Percentiles rank a stretch among this genome's conserved stretches.
These are phyloP conservation scores for Hypoxylon lenormandii DNA, from an alignment of 495 filamentous ascomycete species.

Conservation along the genomic window DNA sequence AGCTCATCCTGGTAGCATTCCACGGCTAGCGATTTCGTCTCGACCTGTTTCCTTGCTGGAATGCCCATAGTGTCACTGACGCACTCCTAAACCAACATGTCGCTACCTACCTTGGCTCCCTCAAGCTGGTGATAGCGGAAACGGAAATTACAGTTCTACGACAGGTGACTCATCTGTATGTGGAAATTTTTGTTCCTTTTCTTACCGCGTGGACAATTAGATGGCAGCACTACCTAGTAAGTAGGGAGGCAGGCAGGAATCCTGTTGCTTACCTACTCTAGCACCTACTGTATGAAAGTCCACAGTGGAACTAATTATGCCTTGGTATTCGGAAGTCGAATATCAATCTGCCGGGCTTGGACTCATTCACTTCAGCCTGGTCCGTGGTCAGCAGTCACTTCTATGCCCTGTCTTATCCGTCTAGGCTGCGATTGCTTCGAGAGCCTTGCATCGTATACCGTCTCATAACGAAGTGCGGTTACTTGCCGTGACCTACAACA, in stretches of 20 bases:
- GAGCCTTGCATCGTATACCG: slow-evolving; percentile 13
- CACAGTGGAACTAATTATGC: slow-evolving; percentile 3
- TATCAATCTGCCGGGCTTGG: slow-evolving; percentile 14
- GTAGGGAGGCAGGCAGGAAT: slow-evolving; percentile 18
- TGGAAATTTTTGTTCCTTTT: not conserved
- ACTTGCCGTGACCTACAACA: slow-evolving; percentile 8
- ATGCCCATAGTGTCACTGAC: slow-evolving; percentile 44
- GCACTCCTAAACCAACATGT: slow-evolving; percentile 38
- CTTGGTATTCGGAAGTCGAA: slow-evolving; percentile 19
- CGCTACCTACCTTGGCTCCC: slow-evolving; percentile 12
- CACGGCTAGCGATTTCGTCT: slow-evolving; percentile 13
- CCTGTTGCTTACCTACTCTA: slow-evolving; percentile 12
- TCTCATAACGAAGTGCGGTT: slow-evolving; percentile 15
- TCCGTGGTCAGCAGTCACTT: slow-evolving; percentile 5
- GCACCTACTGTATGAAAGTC: slow-evolving; percentile 5
- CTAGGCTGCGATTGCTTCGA: slow-evolving; percentile 1
- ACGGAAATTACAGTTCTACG: slow-evolving; percentile 40
- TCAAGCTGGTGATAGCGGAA: slow-evolving; percentile 21
- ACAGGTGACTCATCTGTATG: slow-evolving; percentile 35
- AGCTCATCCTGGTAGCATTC: slow-evolving; percentile 35
- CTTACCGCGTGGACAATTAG: slow-evolving; percentile 8
- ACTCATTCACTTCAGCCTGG: slow-evolving; percentile 9
- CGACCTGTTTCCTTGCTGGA: slow-evolving; percentile 26
- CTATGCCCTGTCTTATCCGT: slow-evolving; percentile 4
- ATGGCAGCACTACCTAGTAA: not conserved